A percentile compares a stretch with the other conserved stretches of the same genome.
Conservation (phyloP, 1,284 basidiomycete genomes). For the Pascua sp. region DNA sequence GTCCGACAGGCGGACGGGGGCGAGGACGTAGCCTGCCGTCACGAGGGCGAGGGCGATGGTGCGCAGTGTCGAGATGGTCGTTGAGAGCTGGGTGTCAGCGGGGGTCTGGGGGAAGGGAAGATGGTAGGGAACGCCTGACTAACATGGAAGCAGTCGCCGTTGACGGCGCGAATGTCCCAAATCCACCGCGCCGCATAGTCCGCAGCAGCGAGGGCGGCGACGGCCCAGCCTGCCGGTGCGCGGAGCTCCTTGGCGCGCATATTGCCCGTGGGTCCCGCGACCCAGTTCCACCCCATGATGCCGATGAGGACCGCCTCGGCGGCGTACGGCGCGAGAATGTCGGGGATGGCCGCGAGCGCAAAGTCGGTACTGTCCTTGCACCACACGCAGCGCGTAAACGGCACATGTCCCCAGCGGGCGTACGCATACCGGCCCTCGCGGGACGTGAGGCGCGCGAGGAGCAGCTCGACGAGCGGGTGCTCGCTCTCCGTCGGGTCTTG, state of each 20-base stretch:
- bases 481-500: neutral
- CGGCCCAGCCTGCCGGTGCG: slow-evolving; percentile 15
- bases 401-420: slow-evolving; percentile 33
- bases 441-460: slow-evolving; percentile 26
- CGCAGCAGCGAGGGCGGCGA: slow-evolving; percentile 12
- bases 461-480: slow-evolving; percentile 18
- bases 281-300: slow-evolving; percentile 15
- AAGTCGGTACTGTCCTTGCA: slow-evolving; percentile 29
- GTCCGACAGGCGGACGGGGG: slow-evolving; percentile 21
- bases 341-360: slow-evolving; percentile 23
- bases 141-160: slow-evolving; percentile 35
- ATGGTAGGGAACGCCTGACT: slow-evolving; percentile 10
- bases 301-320: slow-evolving; percentile 25
- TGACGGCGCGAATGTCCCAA: slow-evolving; percentile 23
- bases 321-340: slow-evolving; percentile 26
- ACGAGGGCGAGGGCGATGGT: slow-evolving; percentile 23
- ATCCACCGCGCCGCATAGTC: slow-evolving; percentile 21
- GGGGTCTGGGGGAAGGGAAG: too few species aligned
- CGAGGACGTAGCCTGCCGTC: slow-evolving; percentile 28
- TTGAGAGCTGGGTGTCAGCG: slow-evolving; percentile 25
- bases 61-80: slow-evolving; percentile 24
- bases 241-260: slow-evolving; percentile 23
- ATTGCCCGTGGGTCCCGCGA: slow-evolving; percentile 16
- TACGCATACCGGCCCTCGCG: slow-evolving; percentile 32
- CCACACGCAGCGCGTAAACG: slow-evolving; percentile 33